Base-by-base conservation (phyloP, 805 yeast species). In the Yamadazyma laniorum region DNA sequence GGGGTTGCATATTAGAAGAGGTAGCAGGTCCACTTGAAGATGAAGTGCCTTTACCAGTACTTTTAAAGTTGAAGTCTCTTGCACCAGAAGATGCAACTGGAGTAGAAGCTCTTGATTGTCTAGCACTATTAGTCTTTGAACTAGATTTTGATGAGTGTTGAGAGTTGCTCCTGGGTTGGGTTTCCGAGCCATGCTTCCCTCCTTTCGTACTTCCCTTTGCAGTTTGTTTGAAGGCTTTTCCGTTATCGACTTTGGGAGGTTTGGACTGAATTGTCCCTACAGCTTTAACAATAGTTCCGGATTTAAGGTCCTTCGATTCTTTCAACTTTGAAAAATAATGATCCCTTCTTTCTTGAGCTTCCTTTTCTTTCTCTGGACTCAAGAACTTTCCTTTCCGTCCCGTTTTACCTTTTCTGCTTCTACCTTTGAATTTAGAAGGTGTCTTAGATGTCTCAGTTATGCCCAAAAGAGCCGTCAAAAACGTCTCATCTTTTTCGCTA, bases 391-490 rank as follows among this genome's bases (percentile, higher is more conserved):
- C 42, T 23, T 49, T 51, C 6, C 59, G 59, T 13, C 54, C 57
- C 30, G 42, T 51, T 15, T 46, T 44, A 6, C 61, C 54, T 43
- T 67, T 65, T 5, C 73, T 68, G 21, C 53, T 47, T 34, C 66
- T 63, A 39, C 71, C 61, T 40, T 49, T 57, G 36, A 39, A 39
- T 31, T 37, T 49, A 3, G 50, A 39, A 7, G 40, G 36, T 25
- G 49, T 39, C 26, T 53, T 52, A 6, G 65, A 55, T 5, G 51
- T 46, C 37, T 68, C 81, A 45, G 70, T 72, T 27, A 77, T 63
- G 0, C 79, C 80, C 21, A 79, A 55, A 18, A 73, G 58, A 11
- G 61, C 68, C 34, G 61, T 70, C 14, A 78, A 53, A 42, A 78
- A 78, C 15, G 51, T 61, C 11, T 72, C 77, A 39, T 69, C 70